A percentile compares a stretch with the other conserved stretches of the same genome.
Conservation (phyloP, 805 yeast species). For the Blastobotrys chiropterorum region DNA sequence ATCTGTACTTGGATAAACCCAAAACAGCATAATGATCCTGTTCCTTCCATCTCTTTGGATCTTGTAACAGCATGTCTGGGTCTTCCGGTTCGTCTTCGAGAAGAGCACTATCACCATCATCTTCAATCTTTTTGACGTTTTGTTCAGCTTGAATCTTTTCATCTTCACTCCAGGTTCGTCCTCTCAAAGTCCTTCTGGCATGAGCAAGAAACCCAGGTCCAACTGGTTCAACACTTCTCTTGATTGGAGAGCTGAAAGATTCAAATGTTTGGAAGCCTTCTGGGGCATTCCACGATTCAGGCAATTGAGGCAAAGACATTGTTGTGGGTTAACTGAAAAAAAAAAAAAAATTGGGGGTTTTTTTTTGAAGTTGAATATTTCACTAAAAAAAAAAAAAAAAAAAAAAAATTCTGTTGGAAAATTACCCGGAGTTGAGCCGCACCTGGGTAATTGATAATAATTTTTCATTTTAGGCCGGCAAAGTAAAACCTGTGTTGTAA, state of each 20-base stretch:
- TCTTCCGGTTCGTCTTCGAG: conserved; percentile 60
- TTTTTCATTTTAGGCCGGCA: not conserved
- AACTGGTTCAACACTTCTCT: conserved; percentile 86
- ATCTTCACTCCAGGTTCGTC: conserved; percentile 98
- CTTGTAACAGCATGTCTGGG: conserved; percentile 75
- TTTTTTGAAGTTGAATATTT: not conserved
- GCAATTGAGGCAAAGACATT: conserved; percentile 22
- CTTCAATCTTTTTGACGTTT: conserved; percentile 69
- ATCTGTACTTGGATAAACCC: conserved; percentile 87
- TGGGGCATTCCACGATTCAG: conserved; percentile 22
- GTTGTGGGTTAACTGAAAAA: not conserved
- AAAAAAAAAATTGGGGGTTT: not conserved
- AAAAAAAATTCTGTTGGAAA: not conserved
- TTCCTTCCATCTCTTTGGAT: conserved; percentile 97
- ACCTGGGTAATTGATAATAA: too few relatives aligned
- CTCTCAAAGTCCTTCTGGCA: conserved; percentile 90
- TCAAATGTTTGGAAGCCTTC: conserved; percentile 25
- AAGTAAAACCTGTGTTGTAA: not conserved
- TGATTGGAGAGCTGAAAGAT: conserved; percentile 27
- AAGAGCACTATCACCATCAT: conserved; percentile 43
- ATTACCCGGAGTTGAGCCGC: not conserved
- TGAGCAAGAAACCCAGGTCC: conserved; percentile 95
- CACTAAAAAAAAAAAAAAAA: not conserved
- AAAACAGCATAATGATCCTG: conserved; percentile 95
- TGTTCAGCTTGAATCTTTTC: conserved; percentile 90